These are phyloP conservation scores for Phylloporus sp. DNA, from an alignment of 1,284 basidiomycete species.

Conservation along the genomic window DNA sequence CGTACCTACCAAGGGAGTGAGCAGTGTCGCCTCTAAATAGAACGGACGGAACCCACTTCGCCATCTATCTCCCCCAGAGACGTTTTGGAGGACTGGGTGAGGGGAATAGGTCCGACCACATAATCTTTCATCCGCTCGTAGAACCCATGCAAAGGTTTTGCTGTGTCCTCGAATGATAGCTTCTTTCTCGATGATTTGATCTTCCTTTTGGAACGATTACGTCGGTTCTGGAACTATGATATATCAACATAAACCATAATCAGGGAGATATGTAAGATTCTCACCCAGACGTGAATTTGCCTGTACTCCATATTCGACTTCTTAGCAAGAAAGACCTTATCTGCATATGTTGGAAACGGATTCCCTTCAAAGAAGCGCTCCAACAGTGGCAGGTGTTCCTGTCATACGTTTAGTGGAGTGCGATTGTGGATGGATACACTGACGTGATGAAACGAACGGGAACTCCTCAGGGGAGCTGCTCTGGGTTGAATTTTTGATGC, in stretches of 20 bases:
- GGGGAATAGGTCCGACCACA: neutral
- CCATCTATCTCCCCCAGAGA: neutral
- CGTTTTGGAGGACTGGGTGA: rapidly evolving
- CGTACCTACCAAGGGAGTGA: too few relatives aligned
- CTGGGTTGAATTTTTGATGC: too few relatives aligned
- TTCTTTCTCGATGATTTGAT: neutral
- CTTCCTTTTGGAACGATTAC: constrained; percentile 25
- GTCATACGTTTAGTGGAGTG: too few relatives aligned
- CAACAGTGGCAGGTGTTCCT: constrained; percentile 48
- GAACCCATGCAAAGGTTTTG: neutral
- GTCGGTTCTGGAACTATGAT: constrained; percentile 34
- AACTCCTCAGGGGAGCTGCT: too few relatives aligned
- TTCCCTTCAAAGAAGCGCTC: constrained; percentile 51
- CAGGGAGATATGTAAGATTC: constrained; percentile 4
- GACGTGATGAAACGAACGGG: too few relatives aligned
- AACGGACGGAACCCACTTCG: constrained; percentile 2
- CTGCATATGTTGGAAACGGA: constrained; percentile 51
- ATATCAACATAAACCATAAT: neutral
- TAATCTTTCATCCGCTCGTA: neutral
- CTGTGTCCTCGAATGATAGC: neutral
- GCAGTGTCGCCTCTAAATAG: too few relatives aligned
- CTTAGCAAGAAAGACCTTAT: constrained; percentile 47
- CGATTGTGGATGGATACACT: too few relatives aligned
- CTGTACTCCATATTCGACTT: constrained; percentile 50
- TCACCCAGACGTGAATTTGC: constrained; percentile 66